Evolutionary conservation across 1,284 basidiomycete species (phyloP), one percentile per base, ranked within the genome.

Genomic region (Cryptococcus neoformans): DNA sequence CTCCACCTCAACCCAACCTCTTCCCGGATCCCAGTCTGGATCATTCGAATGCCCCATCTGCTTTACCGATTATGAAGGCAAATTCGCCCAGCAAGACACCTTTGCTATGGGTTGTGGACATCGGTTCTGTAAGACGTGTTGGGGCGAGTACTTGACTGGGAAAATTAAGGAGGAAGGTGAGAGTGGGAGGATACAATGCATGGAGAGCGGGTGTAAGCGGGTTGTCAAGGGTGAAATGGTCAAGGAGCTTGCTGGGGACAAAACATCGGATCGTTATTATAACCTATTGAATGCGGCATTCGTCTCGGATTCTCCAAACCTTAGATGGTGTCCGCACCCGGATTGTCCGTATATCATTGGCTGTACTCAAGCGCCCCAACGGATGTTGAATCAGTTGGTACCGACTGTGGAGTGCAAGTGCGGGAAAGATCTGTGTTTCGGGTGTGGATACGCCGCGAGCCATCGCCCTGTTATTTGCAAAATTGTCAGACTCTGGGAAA

Each of bases 151-250:
- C 75, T 75, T 90, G 51, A 81, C 81, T 45, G 86, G 87, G 66
- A 98, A 99, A 81, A 85, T 99, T 70, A 85, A 84, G 61, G 88
- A 88, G 58, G 95, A 99, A 73, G 90, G 89, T 55, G 95, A 98
- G 74, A 86, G 88, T 62, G 80, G 83, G 44, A 71, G 79, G 17
- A 86, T 98, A 62, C 85, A 89, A 60, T 99, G 95, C 80, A 97
- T 99, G 95, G 89, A 88, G 40, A 88, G 89, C 69, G 86, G 86
- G 46, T 99, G 96, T 78, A 81, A 83, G 36, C 80, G 91, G 53
- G 83, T 93, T 54, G 85, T 89, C 3, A 78, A 81, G 48, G 80
- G 80, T 51, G 77, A 78, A 48, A 78, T 80, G 0, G 78, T 85
- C 11, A 76, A 79, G 51, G 70, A 76, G 44, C 65, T 84, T 14